phyloP scores from a whole-genome alignment of 2,329 filamentous ascomycete species.

The Penicillium sp. region DNA sequence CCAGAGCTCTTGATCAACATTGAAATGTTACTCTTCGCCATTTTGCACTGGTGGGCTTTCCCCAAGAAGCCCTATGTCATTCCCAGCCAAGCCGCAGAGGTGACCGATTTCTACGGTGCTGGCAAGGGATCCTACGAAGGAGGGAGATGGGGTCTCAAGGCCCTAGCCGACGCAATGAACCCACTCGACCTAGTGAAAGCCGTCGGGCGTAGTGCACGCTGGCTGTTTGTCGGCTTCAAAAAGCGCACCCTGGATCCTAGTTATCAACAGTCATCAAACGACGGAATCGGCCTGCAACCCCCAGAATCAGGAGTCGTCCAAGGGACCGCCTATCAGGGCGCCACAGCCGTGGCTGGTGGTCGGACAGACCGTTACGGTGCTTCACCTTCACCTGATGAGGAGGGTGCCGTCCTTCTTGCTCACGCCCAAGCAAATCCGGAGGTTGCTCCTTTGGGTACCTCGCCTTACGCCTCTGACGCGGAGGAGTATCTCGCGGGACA shows the following conservation, averaged over 20 bases:
- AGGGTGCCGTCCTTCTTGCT: slow-evolving; percentile 40
- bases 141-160: slow-evolving; percentile 64
- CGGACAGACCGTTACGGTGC: slow-evolving; percentile 26
- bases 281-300: slow-evolving; percentile 31
- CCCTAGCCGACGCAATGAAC: slow-evolving; percentile 72
- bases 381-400: slow-evolving; percentile 27
- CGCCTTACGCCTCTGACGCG: slow-evolving; percentile 20
- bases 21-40: slow-evolving; percentile 79
- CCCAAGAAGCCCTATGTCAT: slow-evolving; percentile 69
- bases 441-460: slow-evolving; percentile 19
- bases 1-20: slow-evolving; percentile 75
- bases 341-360: slow-evolving; percentile 21
- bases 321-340: slow-evolving; percentile 31
- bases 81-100: slow-evolving; percentile 46
- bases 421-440: slow-evolving; percentile 40
- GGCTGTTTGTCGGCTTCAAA: slow-evolving; percentile 75
- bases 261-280: slow-evolving; percentile 31
- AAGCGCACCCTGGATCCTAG: slow-evolving; percentile 42
- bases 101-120: slow-evolving; percentile 43
- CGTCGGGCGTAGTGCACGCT: slow-evolving; percentile 72
- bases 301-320: slow-evolving; percentile 13
- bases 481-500: slow-evolving; percentile 19
- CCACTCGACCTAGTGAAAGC: slow-evolving; percentile 82
- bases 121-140: slow-evolving; percentile 60
- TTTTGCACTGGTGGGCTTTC: slow-evolving; percentile 82